Percentiles rank a stretch among this genome's conserved stretches.
These are phyloP conservation scores for Trichoderma sp. DNA, from an alignment of 2,329 filamentous ascomycete genomes.

Conservation along the genomic window DNA sequence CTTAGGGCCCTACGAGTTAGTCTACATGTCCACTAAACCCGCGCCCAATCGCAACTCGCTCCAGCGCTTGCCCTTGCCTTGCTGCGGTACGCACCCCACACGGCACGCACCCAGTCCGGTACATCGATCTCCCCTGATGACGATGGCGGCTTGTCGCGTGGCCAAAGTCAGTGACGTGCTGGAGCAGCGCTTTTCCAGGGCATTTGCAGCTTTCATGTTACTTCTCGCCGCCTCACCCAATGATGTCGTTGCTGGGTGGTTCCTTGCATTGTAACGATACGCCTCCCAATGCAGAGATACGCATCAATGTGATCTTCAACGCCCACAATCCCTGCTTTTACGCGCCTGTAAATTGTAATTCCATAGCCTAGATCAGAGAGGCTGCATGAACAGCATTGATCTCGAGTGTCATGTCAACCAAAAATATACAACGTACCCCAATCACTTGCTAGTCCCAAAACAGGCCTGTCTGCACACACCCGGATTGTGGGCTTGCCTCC, in stretches of 20 bases:
- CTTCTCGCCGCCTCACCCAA: not conserved
- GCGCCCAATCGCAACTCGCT: not conserved
- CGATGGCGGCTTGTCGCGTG: slow-evolving; percentile 23
- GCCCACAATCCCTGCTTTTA: not conserved
- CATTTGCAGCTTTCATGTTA: not conserved
- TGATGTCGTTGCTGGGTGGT: not conserved
- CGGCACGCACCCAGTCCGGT: slow-evolving; percentile 9
- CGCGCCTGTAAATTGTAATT: no score
- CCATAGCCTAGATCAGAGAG: not conserved
- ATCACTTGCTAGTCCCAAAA: slow-evolving; percentile 1
- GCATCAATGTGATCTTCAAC: not conserved
- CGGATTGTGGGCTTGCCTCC: slow-evolving; percentile 13
- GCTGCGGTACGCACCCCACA: not conserved
- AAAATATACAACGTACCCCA: not conserved
- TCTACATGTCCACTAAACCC: no score
- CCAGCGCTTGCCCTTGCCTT: not conserved
- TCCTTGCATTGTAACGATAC: not conserved
- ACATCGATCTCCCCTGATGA: slow-evolving; percentile 21
- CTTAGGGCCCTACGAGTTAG: not conserved
- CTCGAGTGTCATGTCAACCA: not conserved
- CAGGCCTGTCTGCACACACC: slow-evolving; percentile 7
- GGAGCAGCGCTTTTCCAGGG: not conserved
- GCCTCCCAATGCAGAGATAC: not conserved
- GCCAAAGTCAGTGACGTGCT: slow-evolving; percentile 21
- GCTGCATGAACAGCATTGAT: not conserved